phyloP scores from a whole-genome alignment of 106 monocot genomes.

The Hemerocallis citrina region DNA sequence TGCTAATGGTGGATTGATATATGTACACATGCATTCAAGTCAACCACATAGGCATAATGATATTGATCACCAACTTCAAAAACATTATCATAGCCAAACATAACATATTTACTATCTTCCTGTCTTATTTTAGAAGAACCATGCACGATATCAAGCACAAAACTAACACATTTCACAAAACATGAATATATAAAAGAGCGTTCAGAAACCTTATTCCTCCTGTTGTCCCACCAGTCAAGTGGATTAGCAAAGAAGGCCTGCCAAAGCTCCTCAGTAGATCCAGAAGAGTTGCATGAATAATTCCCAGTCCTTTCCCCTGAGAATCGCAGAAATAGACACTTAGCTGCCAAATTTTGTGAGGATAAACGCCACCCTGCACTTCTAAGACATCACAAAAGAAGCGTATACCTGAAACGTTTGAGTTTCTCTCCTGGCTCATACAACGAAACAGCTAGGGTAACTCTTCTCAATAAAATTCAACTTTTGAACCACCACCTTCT shows the following conservation, averaged over 20 bases:
- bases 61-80: no score
- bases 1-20: no score
- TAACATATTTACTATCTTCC: no score
- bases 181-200: no score
- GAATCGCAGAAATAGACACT: constrained; percentile 2
- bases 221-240: constrained; percentile 93
- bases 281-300: constrained; percentile 27
- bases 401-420: constrained; percentile 24
- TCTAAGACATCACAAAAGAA: no score
- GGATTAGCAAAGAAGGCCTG: constrained; percentile 98
- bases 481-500: constrained; percentile 75
- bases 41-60: no score
- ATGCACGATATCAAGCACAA: no score
- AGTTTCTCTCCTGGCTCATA: constrained; percentile 40
- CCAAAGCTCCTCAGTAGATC: constrained; percentile 75
- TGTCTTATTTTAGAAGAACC: no score
- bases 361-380: no score
- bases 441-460: constrained; percentile 31
- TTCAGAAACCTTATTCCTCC: constrained; percentile 90
- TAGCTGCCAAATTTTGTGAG: background rate
- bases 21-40: no score
- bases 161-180: no score
- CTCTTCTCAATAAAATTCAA: constrained; percentile 62
- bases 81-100: no score
- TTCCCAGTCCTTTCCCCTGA: constrained; percentile 24